phyloP scores from a whole-genome alignment of 1,284 basidiomycete species.

The Rhodotorula sp. region DNA sequence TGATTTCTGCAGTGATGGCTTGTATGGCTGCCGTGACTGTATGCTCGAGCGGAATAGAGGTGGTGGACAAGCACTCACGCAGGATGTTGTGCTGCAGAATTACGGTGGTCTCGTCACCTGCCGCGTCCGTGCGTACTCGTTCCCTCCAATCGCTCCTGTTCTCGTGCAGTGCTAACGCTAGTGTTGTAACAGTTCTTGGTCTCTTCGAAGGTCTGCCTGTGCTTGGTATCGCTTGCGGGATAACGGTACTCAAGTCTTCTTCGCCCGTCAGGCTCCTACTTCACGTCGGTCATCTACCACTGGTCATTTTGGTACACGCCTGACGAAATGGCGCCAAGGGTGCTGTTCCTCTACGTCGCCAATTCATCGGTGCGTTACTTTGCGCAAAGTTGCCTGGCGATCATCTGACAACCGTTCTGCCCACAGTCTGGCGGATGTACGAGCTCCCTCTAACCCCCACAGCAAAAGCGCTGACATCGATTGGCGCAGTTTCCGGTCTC shows the following conservation, averaged over 20 bases:
- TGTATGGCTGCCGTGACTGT: constrained; percentile 12
- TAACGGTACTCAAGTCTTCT: background rate
- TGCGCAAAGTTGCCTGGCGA: background rate
- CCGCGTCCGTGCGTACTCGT: background rate
- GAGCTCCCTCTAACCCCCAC: background rate
- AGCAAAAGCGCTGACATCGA: background rate
- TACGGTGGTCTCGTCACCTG: constrained; percentile 15
- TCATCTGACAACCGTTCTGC: too few relatives aligned
- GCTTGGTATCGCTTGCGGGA: too few relatives aligned
- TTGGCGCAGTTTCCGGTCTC: constrained; percentile 4
- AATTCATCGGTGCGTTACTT: constrained; percentile 1
- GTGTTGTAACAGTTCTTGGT: background rate
- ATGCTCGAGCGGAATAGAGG: too few relatives aligned
- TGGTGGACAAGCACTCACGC: background rate
- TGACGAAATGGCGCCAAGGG: constrained; percentile 7
- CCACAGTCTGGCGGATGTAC: constrained; percentile 6
- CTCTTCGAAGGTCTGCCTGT: constrained; percentile 5
- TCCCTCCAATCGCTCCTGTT: background rate
- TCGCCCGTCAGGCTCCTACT: background rate
- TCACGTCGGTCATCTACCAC: constrained; percentile 6
- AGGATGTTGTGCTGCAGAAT: background rate
- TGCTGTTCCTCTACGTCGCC: constrained; percentile 19
- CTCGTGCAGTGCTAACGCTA: background rate
- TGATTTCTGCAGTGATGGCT: constrained; percentile 11
- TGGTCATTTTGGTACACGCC: constrained; percentile 19